Percentiles rank a stretch among this genome's conserved stretches.
These are phyloP conservation scores for Nicotiana otophora DNA, from an alignment of 257 asterid species.

Conservation along the genomic window DNA sequence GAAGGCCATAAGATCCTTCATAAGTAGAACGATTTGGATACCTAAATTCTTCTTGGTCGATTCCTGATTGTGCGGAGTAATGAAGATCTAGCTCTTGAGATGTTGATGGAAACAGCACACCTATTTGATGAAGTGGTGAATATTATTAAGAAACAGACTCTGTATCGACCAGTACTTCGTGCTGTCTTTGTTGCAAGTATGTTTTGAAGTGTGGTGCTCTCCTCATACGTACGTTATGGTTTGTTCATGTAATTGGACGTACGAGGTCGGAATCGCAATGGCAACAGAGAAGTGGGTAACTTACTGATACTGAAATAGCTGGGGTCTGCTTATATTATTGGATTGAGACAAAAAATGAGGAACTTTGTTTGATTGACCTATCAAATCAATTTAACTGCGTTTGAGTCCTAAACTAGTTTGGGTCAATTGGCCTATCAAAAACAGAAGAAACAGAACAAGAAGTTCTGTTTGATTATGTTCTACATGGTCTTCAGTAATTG, in stretches of 20 bases:
- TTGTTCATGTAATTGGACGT: background rate
- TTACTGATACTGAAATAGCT: background rate
- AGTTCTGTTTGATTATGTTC: background rate
- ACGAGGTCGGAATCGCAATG: background rate
- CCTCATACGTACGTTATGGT: background rate
- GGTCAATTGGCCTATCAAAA: background rate
- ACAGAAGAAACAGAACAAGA: background rate
- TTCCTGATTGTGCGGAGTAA: background rate
- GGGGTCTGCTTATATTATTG: background rate
- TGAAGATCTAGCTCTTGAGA: background rate
- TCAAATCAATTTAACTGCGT: background rate
- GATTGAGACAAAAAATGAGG: background rate
- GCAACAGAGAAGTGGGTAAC: background rate
- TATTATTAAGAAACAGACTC: background rate
- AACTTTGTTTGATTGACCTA: background rate
- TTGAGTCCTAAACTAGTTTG: background rate
- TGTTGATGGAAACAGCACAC: background rate
- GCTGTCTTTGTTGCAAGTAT: background rate
- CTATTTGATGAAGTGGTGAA: background rate
- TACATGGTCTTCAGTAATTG: background rate
- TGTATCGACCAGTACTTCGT: background rate
- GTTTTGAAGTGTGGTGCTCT: background rate
- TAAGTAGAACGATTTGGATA: background rate
- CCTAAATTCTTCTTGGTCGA: background rate
- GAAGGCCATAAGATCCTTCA: background rate